phyloP scores from a whole-genome alignment of 352 stramenopile species.

The Globisporangium echinulatum region DNA sequence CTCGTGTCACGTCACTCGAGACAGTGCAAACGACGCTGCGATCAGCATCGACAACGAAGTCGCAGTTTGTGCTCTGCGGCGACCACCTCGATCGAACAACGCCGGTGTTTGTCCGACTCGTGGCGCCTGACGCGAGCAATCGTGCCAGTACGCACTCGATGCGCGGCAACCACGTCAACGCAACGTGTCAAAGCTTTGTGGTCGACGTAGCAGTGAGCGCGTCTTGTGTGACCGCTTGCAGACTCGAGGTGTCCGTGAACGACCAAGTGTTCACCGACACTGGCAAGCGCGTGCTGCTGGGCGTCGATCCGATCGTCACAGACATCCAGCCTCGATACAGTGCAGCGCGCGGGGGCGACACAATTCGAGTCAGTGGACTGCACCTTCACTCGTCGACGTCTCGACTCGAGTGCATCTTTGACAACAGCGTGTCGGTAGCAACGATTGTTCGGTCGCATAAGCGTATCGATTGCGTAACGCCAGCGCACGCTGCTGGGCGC shows the following conservation, averaged over 20 bases:
- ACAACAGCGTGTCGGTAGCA: neutral
- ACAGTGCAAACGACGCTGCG: slow-evolving; percentile 1
- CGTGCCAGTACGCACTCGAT: neutral
- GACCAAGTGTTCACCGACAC: slow-evolving; percentile 25
- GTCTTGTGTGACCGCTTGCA: slow-evolving; percentile 13
- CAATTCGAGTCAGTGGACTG: slow-evolving; percentile 18
- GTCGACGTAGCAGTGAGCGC: neutral
- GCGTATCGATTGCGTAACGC: slow-evolving; percentile 21
- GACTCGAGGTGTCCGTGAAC: slow-evolving; percentile 35
- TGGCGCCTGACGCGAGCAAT: neutral
- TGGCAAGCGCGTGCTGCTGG: slow-evolving; percentile 17
- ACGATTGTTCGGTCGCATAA: slow-evolving; percentile 6
- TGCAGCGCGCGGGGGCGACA: slow-evolving; percentile 23
- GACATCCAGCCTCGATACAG: slow-evolving; percentile 16
- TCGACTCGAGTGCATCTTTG: slow-evolving; percentile 30
- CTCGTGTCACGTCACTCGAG: slow-evolving; percentile 20
- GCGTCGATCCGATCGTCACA: slow-evolving; percentile 9
- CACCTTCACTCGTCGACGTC: slow-evolving; percentile 14
- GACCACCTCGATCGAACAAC: neutral
- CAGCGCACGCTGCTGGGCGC: slow-evolving; percentile 15
- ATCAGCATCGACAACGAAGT: slow-evolving; percentile 2
- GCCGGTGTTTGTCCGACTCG: neutral
- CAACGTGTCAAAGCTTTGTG: slow-evolving; percentile 8
- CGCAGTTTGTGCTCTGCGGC: slow-evolving; percentile 9
- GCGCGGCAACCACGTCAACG: slow-evolving; percentile 2